Base-by-base conservation (phyloP, 257 asterid species). In the Handroanthus guayacan region DNA sequence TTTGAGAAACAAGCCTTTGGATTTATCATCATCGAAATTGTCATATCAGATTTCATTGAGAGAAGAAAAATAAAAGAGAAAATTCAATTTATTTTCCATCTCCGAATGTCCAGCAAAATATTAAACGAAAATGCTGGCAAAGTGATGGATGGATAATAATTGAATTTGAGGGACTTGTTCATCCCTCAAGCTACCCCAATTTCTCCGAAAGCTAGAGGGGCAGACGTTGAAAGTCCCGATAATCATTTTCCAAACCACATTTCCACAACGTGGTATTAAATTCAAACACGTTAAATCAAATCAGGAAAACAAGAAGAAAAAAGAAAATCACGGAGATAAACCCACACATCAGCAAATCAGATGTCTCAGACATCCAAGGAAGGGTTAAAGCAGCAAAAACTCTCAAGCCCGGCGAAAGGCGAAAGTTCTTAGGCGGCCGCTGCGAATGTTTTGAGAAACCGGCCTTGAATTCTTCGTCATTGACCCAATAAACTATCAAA, bases 1-100 rank as follows among this genome's bases (percentile, higher is more conserved):
- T 66, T 84, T 69, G 92, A 87, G 92, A 88, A 90, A 88, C 93
- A 88, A 86, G 96, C 93, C 93, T 87, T 86, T 3, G 37, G 62
- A 51, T 74, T 16, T 85, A 48, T 87, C 94, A 82, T 87, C 96
- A 87, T 20, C 0, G 81, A 69, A 73, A 54, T 10, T 18, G 6
- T 0, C 20, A 39, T 6, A 57, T 3, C 12, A 57, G 11, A 25
- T 11, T 10, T n/a, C 2, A 3, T 11, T 11, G 4, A 41, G 8
- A 41, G 1, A 48, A 44, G 8, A 41, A 5, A 48, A 44, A 55
- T 16, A 1, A 9, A 5, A 44, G 13, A 25, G n/a, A 18, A 17
- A 20, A 58, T 7, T 20, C 18, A 43, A 76, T 51, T 39, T 51
- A 71, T 82, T 75, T 13, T 69, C 79, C 87, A 83, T 79, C 82